A percentile compares a stretch with the other conserved stretches of the same genome.
Conservation (phyloP, 352 stramenopile genomes). For the Albugo laibachii region DNA sequence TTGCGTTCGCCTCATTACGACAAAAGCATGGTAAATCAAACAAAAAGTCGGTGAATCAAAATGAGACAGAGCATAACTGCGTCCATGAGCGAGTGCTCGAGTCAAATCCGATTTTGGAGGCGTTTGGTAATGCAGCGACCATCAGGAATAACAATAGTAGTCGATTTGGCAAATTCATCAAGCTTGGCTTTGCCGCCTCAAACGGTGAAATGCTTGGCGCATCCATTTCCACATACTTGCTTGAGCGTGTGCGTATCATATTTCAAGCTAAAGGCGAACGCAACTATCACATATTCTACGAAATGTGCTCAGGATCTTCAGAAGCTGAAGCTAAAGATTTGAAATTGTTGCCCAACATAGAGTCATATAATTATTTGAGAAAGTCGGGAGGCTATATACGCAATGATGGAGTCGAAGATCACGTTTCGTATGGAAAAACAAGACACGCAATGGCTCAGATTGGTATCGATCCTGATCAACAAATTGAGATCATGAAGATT, state of each 20-base stretch:
- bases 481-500: constrained; percentile 61
- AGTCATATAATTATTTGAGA: constrained; percentile 72
- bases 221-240: constrained; percentile 83
- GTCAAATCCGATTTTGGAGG: constrained; percentile 91
- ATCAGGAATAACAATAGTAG: constrained; percentile 94
- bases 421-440: constrained; percentile 50
- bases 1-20: constrained; percentile 70
- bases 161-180: constrained; percentile 94
- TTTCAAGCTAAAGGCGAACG: constrained; percentile 85
- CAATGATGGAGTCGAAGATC: constrained; percentile 62
- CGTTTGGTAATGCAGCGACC: constrained; percentile 89
- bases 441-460: constrained; percentile 65
- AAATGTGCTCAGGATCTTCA: constrained; percentile 75
- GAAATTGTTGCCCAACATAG: constrained; percentile 16
- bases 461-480: constrained; percentile 53
- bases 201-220: constrained; percentile 59
- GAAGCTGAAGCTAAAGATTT: constrained; percentile 26
- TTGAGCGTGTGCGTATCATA: constrained; percentile 91
- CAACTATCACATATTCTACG: constrained; percentile 98
- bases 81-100: constrained; percentile 83
- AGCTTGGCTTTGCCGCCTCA: constrained; percentile 69
- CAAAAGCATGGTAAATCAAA: constrained; percentile 6
- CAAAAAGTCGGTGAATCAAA: not conserved
- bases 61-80: constrained; percentile 14
- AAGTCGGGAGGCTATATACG: constrained; percentile 50